Percentiles rank a stretch among this genome's conserved stretches.
These are phyloP conservation scores for Batrachochytrium dendrobatidis DNA, from an alignment of 371 early-diverging fungal genomes.

Conservation along the genomic window DNA sequence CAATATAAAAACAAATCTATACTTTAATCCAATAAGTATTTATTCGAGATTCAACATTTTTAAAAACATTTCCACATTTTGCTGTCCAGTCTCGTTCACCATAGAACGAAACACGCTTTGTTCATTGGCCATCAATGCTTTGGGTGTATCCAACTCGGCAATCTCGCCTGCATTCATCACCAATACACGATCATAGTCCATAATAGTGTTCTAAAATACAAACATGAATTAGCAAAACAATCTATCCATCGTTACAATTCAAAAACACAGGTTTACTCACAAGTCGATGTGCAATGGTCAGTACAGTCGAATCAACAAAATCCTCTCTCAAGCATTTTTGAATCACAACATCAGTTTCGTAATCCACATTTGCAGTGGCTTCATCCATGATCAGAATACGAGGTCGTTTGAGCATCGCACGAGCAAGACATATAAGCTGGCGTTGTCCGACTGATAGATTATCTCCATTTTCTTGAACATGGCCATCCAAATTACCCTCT, in stretches of 20 bases:
- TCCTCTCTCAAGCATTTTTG: slow-evolving; percentile 42
- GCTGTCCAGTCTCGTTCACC: slow-evolving; percentile 7
- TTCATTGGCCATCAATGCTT: slow-evolving; percentile 8
- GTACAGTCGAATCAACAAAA: slow-evolving; percentile 40
- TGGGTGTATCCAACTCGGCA: slow-evolving; percentile 26
- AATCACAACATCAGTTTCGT: slow-evolving; percentile 41
- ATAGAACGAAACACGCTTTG: slow-evolving; percentile 8
- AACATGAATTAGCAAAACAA: no score
- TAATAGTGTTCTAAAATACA: slow-evolving; percentile 30
- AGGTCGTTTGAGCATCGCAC: slow-evolving; percentile 40
- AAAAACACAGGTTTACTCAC: no score
- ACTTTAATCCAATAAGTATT: no score
- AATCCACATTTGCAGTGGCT: slow-evolving; percentile 51
- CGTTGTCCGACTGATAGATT: slow-evolving; percentile 79
- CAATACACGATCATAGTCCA: slow-evolving; percentile 39
- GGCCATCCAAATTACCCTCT: slow-evolving; percentile 8
- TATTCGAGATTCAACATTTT: no score
- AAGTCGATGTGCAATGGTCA: slow-evolving; percentile 53
- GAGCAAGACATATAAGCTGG: slow-evolving; percentile 44
- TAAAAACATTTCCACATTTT: slow-evolving; percentile 7
- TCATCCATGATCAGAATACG: slow-evolving; percentile 53
- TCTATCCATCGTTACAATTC: no score
- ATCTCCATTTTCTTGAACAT: slow-evolving; percentile 37
- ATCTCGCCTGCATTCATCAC: slow-evolving; percentile 33
- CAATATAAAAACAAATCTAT: no score